These are phyloP conservation scores for Phycomyces nitens DNA, from an alignment of 192 early-diverging fungal species.

Conservation along the genomic window DNA sequence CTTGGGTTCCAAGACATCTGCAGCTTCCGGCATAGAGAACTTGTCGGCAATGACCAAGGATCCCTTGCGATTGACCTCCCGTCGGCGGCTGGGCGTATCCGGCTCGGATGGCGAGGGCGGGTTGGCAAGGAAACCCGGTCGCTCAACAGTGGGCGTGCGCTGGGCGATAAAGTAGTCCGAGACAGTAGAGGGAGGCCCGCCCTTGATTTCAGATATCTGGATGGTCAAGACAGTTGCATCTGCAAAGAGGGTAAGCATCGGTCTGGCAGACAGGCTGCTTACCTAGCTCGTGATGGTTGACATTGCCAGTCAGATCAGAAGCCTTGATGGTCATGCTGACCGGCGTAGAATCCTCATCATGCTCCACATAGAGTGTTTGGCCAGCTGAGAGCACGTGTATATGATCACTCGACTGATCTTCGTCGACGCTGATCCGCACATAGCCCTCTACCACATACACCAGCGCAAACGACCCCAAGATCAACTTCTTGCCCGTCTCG, in stretches of 20 bases:
- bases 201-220: slow-evolving; percentile 25
- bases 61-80: slow-evolving; percentile 42
- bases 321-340: slow-evolving; percentile 45
- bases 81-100: slow-evolving; percentile 15
- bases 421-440: slow-evolving; percentile 29
- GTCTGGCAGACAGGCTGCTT: no score
- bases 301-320: slow-evolving; percentile 20
- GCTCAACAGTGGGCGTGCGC: not conserved
- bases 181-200: slow-evolving; percentile 12
- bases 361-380: slow-evolving; percentile 52
- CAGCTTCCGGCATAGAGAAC: not conserved
- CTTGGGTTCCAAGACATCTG: no score
- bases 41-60: slow-evolving; percentile 43
- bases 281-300: slow-evolving; percentile 26
- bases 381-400: slow-evolving; percentile 29
- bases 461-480: slow-evolving; percentile 51
- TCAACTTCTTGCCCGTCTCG: slow-evolving; percentile 39
- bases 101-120: not conserved
- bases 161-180: slow-evolving; percentile 23
- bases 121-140: no score
- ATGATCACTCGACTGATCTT: slow-evolving; percentile 18
- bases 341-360: slow-evolving; percentile 53
- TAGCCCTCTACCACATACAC: slow-evolving; percentile 57
- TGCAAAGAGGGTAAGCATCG: not conserved
- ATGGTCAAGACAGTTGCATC: slow-evolving; percentile 32